Conservation (phyloP, 78 protist species). For the Ministeria vibrans region DNA sequence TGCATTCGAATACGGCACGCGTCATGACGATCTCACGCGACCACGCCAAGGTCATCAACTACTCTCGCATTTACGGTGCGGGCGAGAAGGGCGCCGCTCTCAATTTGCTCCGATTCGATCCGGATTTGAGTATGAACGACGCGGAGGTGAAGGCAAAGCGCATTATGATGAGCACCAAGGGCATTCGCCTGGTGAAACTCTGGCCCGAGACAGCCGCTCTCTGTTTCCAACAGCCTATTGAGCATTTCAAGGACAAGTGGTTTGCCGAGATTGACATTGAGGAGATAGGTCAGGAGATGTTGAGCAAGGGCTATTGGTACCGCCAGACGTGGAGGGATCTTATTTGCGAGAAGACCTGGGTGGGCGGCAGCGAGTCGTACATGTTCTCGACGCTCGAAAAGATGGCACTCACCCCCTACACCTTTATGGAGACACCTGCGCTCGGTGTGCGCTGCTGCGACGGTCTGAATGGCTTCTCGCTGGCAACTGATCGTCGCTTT, state of each 20-base stretch:
- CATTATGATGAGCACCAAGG: not conserved
- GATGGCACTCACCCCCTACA: too few relatives aligned
- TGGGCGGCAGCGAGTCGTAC: conserved; percentile 15
- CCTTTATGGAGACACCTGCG: not conserved
- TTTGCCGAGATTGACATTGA: too few relatives aligned
- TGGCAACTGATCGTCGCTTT: not conserved
- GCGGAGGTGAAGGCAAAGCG: not conserved
- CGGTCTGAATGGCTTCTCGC: not conserved
- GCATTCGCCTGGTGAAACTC: not conserved
- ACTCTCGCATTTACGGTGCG: conserved; percentile 21
- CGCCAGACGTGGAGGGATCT: not conserved
- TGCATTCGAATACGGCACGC: conserved; percentile 20
- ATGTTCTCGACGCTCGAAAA: conserved; percentile 24
- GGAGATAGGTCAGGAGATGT: too few relatives aligned
- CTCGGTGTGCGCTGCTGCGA: not conserved
- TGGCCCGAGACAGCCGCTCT: not conserved
- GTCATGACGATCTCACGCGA: not conserved
- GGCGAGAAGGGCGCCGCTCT: not conserved
- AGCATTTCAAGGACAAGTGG: not conserved
- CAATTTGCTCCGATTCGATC: not conserved
- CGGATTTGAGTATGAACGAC: not conserved
- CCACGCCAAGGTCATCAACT: conserved; percentile 34
- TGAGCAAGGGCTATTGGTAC: not conserved
- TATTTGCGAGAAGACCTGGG: not conserved
- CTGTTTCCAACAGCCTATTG: not conserved